Evolutionary conservation across 129 eudicot genomes (phyloP).

Genomic region (Dittrichia graveolens): DNA sequence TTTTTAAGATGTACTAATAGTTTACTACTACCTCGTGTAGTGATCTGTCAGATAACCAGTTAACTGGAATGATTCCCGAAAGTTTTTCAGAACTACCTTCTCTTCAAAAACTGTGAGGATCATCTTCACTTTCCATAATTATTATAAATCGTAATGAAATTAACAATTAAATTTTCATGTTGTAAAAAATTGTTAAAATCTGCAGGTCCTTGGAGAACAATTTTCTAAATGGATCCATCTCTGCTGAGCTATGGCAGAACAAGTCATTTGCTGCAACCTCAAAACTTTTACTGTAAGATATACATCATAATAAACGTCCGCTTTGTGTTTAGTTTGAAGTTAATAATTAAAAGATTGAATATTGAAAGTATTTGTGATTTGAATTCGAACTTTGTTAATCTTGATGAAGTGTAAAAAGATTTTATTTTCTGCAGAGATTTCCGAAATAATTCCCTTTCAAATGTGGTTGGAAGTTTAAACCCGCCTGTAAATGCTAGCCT

Average conservation of each 20-base stretch:
- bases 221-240: constrained; percentile 60
- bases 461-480: constrained; percentile 53
- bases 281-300: constrained; percentile 67
- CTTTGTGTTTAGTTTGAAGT: background rate
- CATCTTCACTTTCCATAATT: background rate
- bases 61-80: constrained; percentile 71
- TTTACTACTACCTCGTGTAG: constrained; percentile 45
- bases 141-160: background rate
- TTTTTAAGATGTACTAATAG: background rate
- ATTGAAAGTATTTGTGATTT: constrained; percentile 1
- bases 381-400: constrained; percentile 4
- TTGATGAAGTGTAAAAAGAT: constrained; percentile 2
- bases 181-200: constrained; percentile 16
- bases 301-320: background rate
- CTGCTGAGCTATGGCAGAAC: constrained; percentile 60
- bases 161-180: background rate
- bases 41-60: constrained; percentile 56
- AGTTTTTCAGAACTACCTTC: constrained; percentile 60
- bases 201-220: constrained; percentile 71
- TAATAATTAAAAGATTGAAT: background rate
- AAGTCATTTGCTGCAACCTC: constrained; percentile 52
- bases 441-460: constrained; percentile 55
- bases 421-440: constrained; percentile 60
- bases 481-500: constrained; percentile 72
- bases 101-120: constrained; percentile 75